Percentiles rank a stretch among this genome's conserved stretches.
These are phyloP conservation scores for Penicillium pulvis DNA, from an alignment of 495 filamentous ascomycete genomes.

Conservation along the genomic window DNA sequence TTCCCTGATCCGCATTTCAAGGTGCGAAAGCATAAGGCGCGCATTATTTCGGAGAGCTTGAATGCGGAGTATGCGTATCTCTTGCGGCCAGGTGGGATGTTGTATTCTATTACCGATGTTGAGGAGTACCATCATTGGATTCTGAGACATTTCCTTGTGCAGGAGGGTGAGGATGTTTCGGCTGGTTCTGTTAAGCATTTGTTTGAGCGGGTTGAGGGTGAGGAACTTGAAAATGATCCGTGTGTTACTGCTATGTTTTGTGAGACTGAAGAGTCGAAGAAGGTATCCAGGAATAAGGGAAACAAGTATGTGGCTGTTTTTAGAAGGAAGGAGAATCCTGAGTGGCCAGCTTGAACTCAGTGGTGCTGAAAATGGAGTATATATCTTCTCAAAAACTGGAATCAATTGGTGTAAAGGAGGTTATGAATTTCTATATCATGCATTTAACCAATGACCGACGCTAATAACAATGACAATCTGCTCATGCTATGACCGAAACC, in stretches of 20 bases:
- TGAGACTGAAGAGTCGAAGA: constrained; percentile 96
- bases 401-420: constrained; percentile 2
- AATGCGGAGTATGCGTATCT: constrained; percentile 93
- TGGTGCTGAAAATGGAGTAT: neutral
- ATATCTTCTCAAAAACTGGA: constrained; percentile 3
- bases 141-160: constrained; percentile 68
- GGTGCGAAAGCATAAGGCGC: constrained; percentile 90
- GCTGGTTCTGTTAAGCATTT: constrained; percentile 48
- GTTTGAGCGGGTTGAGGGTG: constrained; percentile 57
- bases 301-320: constrained; percentile 87
- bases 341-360: constrained; percentile 53
- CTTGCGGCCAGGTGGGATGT: constrained; percentile 74
- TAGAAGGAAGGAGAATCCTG: constrained; percentile 75
- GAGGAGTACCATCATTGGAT: constrained; percentile 94
- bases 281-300: constrained; percentile 88
- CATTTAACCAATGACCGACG: constrained; percentile 17
- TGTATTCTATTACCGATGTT: constrained; percentile 97
- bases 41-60: constrained; percentile 86
- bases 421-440: constrained; percentile 20
- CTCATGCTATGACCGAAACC: constrained; percentile 9
- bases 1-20: constrained; percentile 99
- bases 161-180: constrained; percentile 24
- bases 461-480: constrained; percentile 15
- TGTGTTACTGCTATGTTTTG: constrained; percentile 79
- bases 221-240: constrained; percentile 69